Evolutionary conservation across 371 early-diverging fungal species (phyloP).

Genomic region (Sporodiniella umbellata): DNA sequence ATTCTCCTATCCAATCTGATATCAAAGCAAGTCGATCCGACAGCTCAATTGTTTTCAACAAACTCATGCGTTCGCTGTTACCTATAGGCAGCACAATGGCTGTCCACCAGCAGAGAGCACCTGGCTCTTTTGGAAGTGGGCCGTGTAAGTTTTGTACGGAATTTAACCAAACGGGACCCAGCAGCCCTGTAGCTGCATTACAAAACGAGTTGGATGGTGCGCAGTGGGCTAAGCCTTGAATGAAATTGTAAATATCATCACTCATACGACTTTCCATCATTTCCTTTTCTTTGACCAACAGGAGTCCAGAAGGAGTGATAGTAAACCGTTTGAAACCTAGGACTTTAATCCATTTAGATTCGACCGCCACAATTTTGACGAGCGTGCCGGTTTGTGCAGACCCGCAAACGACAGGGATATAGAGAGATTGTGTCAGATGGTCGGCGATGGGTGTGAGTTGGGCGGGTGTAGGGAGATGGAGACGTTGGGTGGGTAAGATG

Average conservation of each 20-base stretch:
- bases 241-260: conserved; percentile 18
- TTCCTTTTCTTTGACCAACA: not conserved
- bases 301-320: not conserved
- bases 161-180: conserved; percentile 29
- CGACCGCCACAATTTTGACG: too few species aligned
- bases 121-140: conserved; percentile 34
- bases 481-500: conserved; percentile 16
- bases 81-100: conserved; percentile 54
- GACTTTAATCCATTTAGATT: too few species aligned
- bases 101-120: conserved; percentile 55
- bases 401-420: too few species aligned
- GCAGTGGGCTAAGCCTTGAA: conserved; percentile 20
- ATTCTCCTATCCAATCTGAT: conserved; percentile 43
- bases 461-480: conserved; percentile 12
- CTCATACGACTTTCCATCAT: conserved; percentile 2
- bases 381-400: too few species aligned
- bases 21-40: conserved; percentile 41
- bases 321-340: too few species aligned
- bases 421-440: too few species aligned
- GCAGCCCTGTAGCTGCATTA: conserved; percentile 14
- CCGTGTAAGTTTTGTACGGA: conserved; percentile 25
- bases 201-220: conserved; percentile 13
- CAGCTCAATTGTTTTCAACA: conserved; percentile 32
- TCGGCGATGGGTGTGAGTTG: too few species aligned
- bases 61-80: conserved; percentile 38